Evolutionary conservation across 495 filamentous ascomycete genomes (phyloP).

Genomic region (Talaromyces nanjingensis): DNA sequence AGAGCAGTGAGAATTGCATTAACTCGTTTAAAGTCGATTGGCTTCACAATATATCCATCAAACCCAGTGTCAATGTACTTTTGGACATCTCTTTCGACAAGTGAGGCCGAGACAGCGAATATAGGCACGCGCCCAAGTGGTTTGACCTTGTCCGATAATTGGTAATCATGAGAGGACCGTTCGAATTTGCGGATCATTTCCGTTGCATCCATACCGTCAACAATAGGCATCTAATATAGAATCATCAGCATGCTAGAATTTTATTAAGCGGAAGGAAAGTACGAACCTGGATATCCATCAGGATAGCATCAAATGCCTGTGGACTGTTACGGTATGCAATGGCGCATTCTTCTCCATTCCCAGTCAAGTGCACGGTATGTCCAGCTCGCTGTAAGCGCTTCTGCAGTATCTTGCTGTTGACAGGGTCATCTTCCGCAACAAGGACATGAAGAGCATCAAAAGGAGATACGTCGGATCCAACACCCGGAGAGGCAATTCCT

Average conservation of each 20-base stretch:
- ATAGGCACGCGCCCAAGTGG: conserved; percentile 54
- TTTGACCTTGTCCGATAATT: conserved; percentile 35
- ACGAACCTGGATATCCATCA: conserved; percentile 93
- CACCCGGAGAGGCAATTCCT: background rate
- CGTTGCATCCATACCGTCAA: conserved; percentile 77
- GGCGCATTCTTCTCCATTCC: conserved; percentile 86
- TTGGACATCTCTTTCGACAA: conserved; percentile 62
- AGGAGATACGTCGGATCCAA: background rate
- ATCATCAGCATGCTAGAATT: background rate
- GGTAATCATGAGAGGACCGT: conserved; percentile 23
- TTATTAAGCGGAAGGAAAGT: background rate
- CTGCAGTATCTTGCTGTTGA: conserved; percentile 81
- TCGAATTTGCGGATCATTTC: conserved; percentile 76
- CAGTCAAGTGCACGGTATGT: conserved; percentile 62
- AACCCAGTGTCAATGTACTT: conserved; percentile 78
- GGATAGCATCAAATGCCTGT: conserved; percentile 65
- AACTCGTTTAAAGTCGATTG: conserved; percentile 64
- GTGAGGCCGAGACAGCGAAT: conserved; percentile 84
- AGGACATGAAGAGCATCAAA: conserved; percentile 49
- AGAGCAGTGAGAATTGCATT: conserved; percentile 55
- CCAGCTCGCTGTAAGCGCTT: conserved; percentile 79
- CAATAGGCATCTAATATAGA: conserved; percentile 75
- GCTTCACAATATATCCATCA: conserved; percentile 84
- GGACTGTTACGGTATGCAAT: conserved; percentile 55
- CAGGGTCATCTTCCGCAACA: conserved; percentile 87